A percentile compares a stretch with the other conserved stretches of the same genome.
phyloP scores from a whole-genome alignment of 2,329 filamentous ascomycete genomes.

The Atkinsonella hypoxylon region DNA sequence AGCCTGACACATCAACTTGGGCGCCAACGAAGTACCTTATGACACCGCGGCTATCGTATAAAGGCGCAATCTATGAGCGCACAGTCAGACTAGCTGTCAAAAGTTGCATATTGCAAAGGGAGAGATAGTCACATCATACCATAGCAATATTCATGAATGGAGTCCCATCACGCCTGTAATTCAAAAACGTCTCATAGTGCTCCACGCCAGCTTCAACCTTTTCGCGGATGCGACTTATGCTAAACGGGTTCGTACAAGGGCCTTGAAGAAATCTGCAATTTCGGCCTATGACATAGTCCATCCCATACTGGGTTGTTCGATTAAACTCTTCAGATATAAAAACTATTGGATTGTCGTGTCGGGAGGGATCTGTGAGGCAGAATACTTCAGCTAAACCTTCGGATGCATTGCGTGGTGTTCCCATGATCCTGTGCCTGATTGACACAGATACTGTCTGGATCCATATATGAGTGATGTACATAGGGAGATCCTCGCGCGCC shows the following conservation, averaged over 20 bases:
- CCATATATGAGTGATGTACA: constrained; percentile 58
- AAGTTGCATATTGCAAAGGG: background rate
- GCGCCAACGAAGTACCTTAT: constrained; percentile 60
- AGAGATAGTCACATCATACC: constrained; percentile 23
- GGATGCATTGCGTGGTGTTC: constrained; percentile 54
- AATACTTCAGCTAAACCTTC: constrained; percentile 67
- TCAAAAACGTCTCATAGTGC: constrained; percentile 62
- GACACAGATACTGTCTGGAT: constrained; percentile 55
- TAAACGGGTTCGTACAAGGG: constrained; percentile 53
- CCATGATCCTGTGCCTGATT: constrained; percentile 54
- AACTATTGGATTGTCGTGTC: constrained; percentile 61
- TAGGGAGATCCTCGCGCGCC: constrained; percentile 55
- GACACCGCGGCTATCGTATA: constrained; percentile 54
- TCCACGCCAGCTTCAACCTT: constrained; percentile 53
- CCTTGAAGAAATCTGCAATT: constrained; percentile 74
- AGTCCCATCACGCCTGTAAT: constrained; percentile 66
- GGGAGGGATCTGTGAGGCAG: constrained; percentile 61
- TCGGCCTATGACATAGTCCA: constrained; percentile 54
- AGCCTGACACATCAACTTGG: constrained; percentile 58
- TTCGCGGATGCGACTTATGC: constrained; percentile 48
- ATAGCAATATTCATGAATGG: constrained; percentile 69
- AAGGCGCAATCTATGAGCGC: constrained; percentile 43
- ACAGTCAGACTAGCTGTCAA: constrained; percentile 34
- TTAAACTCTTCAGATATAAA: constrained; percentile 69
- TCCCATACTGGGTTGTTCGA: constrained; percentile 55